Conservation (phyloP, 2,329 filamentous ascomycete species). For the Pseudogymnoascus sp. region DNA sequence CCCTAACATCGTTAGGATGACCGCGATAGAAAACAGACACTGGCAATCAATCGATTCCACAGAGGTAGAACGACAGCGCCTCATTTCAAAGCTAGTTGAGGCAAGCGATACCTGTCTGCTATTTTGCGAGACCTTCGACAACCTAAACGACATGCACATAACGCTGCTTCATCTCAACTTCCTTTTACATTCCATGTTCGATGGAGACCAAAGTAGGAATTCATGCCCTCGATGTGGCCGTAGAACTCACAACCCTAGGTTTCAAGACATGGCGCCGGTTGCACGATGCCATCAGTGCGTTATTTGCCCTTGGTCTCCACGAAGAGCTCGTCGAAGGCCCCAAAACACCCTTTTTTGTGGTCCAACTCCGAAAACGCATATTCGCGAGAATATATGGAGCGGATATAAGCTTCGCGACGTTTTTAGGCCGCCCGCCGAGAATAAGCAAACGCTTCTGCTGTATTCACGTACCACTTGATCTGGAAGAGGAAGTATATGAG, state of each 20-base stretch:
- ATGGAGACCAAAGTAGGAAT: background rate
- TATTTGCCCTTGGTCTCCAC: background rate
- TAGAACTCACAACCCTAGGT: background rate
- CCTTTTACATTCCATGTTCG: background rate
- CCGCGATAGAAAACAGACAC: background rate
- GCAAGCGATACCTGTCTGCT: background rate
- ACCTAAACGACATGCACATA: background rate
- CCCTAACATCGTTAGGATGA: background rate
- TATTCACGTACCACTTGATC: background rate
- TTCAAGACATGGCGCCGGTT: background rate
- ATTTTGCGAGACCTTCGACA: background rate
- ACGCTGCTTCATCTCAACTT: background rate
- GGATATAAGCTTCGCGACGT: background rate
- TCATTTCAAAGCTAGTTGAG: background rate
- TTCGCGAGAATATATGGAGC: background rate
- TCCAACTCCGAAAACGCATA: background rate
- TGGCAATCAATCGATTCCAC: background rate
- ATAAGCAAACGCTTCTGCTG: background rate
- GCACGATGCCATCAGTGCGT: background rate
- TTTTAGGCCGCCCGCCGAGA: background rate
- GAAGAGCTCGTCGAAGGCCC: background rate
- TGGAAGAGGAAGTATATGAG: background rate
- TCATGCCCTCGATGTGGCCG: background rate
- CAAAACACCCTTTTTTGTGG: background rate
- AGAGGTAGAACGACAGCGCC: background rate